phyloP scores from a whole-genome alignment of 2,329 filamentous ascomycete species.

The Cladosporium velox region DNA sequence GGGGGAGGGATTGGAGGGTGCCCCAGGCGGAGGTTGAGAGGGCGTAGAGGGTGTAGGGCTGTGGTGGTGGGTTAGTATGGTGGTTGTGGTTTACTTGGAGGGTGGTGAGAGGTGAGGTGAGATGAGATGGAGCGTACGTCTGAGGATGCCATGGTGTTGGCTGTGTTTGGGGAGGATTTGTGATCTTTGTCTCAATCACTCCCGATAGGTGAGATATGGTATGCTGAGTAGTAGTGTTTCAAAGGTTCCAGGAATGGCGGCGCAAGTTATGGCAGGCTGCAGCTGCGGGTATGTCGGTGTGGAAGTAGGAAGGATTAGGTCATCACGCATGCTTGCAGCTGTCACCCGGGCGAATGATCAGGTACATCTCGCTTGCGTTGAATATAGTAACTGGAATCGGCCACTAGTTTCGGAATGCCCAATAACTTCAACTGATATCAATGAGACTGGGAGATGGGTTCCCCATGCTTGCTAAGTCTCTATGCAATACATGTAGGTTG shows the following conservation, averaged over 20 bases:
- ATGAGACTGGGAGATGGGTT: background rate
- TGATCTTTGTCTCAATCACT: background rate
- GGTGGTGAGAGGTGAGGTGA: background rate
- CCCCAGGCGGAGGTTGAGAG: slow-evolving; percentile 48
- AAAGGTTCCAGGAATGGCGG: background rate
- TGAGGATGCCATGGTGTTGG: slow-evolving; percentile 11
- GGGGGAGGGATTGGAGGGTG: slow-evolving; percentile 50
- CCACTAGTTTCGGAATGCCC: background rate
- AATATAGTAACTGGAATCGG: background rate
- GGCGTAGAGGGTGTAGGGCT: slow-evolving; percentile 49
- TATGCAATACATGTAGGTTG: background rate
- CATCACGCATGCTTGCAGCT: slow-evolving; percentile 3
- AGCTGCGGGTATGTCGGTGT: slow-evolving; percentile 5
- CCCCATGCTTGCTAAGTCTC: background rate
- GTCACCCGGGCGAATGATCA: background rate
- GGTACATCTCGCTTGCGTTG: background rate
- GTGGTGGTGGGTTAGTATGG: slow-evolving; percentile 13
- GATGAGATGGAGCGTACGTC: slow-evolving; percentile 8
- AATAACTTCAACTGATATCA: background rate
- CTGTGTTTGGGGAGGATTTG: background rate
- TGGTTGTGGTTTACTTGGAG: background rate
- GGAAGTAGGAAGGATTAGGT: background rate
- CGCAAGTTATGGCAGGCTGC: slow-evolving; percentile 5
- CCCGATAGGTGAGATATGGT: background rate
- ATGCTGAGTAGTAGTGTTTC: background rate